These are phyloP conservation scores for Globisporangium yorkense DNA, from an alignment of 352 stramenopile species.

Conservation along the genomic window DNA sequence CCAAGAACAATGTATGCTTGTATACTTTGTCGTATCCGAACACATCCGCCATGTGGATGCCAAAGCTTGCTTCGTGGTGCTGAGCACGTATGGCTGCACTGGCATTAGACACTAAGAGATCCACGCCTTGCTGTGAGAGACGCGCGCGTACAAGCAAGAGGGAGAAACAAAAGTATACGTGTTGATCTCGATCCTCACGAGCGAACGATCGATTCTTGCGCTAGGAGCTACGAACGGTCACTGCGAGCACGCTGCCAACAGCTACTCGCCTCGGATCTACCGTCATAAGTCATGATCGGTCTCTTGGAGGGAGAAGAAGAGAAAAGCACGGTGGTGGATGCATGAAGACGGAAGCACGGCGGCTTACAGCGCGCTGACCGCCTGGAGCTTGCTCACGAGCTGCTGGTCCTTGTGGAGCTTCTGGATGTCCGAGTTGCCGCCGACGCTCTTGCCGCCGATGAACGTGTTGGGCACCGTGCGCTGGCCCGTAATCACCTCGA, in stretches of 20 bases:
- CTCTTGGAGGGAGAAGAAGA: not conserved
- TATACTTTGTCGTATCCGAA: not conserved
- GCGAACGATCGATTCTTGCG: not conserved
- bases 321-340: not conserved
- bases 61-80: no score
- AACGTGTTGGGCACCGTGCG: slow-evolving; percentile 97
- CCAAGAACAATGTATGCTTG: not conserved
- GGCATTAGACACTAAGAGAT: no score
- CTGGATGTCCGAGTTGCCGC: slow-evolving; percentile 94
- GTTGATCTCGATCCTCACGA: not conserved
- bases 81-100: no score
- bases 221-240: not conserved
- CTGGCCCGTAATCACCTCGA: slow-evolving; percentile 79
- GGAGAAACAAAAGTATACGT: not conserved
- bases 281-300: no score
- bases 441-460: slow-evolving; percentile 92
- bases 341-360: not conserved
- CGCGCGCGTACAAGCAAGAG: not conserved
- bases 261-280: not conserved
- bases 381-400: slow-evolving; percentile 86
- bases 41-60: not conserved
- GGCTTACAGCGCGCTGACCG: slow-evolving; percentile 34
- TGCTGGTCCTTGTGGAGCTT: slow-evolving; percentile 81
- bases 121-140: no score
- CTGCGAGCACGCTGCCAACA: not conserved